These are phyloP conservation scores for Aspergillus sp. DNA, from an alignment of 2,329 filamentous ascomycete genomes.

Conservation along the genomic window DNA sequence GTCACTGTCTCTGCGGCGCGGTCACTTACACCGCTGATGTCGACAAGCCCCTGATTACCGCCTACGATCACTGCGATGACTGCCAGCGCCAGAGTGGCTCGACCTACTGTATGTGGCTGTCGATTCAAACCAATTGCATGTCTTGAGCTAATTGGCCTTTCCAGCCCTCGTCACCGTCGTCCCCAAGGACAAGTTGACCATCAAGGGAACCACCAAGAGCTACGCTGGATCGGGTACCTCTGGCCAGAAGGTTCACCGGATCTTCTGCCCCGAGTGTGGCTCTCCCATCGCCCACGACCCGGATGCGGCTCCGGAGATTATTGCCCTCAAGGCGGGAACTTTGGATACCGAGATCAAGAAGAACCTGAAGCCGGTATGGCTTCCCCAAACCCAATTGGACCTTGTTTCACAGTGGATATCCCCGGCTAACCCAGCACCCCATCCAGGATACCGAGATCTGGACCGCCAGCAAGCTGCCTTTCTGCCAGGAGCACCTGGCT, in stretches of 20 bases:
- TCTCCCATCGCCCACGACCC: constrained; percentile 70
- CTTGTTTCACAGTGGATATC: not conserved
- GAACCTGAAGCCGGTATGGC: constrained; percentile 58
- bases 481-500: constrained; percentile 65
- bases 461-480: constrained; percentile 67
- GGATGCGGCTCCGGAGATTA: constrained; percentile 67
- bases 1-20: constrained; percentile 70
- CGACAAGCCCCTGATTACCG: constrained; percentile 44
- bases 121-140: not conserved
- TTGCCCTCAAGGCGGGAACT: constrained; percentile 67
- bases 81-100: constrained; percentile 70
- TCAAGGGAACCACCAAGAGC: constrained; percentile 65
- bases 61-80: constrained; percentile 71
- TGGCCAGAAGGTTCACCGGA: constrained; percentile 63
- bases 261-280: constrained; percentile 69
- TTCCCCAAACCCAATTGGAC: not conserved
- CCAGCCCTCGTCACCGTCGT: constrained; percentile 64
- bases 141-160: not conserved
- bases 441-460: constrained; percentile 63
- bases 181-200: constrained; percentile 63
- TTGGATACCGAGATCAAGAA: constrained; percentile 65
- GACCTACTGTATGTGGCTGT: constrained; percentile 54
- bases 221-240: constrained; percentile 60
- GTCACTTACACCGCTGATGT: constrained; percentile 65
- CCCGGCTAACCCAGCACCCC: constrained; percentile 11